Percentiles rank a stretch among this genome's conserved stretches.
Conservation (phyloP, 2,329 filamentous ascomycete genomes). For the Myriosclerotinia duriaeana region DNA sequence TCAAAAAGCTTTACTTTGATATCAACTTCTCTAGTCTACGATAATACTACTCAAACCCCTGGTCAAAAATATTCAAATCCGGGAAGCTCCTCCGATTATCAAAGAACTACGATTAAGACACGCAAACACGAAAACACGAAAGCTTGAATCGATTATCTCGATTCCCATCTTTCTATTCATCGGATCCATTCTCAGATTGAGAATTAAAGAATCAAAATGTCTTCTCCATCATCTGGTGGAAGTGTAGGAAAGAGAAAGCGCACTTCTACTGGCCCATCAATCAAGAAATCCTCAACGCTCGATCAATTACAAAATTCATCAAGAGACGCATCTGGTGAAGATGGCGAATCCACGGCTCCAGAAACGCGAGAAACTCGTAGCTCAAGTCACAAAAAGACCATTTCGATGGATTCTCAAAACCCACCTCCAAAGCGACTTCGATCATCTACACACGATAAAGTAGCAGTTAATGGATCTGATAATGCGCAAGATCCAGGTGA, state of each 20-base stretch:
- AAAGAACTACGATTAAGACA: too few relatives aligned
- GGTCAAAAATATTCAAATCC: constrained; percentile 15
- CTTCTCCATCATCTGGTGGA: constrained; percentile 42
- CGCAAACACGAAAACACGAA: constrained; percentile 16
- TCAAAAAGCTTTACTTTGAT: background rate
- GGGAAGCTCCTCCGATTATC: constrained; percentile 4
- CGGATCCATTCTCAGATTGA: background rate
- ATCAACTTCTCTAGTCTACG: background rate
- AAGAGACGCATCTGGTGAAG: constrained; percentile 79
- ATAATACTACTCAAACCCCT: background rate
- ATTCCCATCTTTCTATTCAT: constrained; percentile 12
- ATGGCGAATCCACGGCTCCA: constrained; percentile 70
- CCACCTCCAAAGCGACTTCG: constrained; percentile 74
- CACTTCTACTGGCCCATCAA: constrained; percentile 52
- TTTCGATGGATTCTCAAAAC: constrained; percentile 46
- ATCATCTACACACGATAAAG: constrained; percentile 39
- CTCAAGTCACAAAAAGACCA: constrained; percentile 57
- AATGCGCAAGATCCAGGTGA: constrained; percentile 61
- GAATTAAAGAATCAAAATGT: constrained; percentile 33
- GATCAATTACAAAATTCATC: constrained; percentile 68
- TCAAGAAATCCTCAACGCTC: constrained; percentile 52
- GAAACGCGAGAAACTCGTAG: constrained; percentile 48
- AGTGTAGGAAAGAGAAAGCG: constrained; percentile 75
- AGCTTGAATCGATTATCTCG: background rate
- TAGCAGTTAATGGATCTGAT: constrained; percentile 39